These are phyloP conservation scores for Flaveria trinervia DNA, from an alignment of 129 eudicot species.

Conservation along the genomic window DNA sequence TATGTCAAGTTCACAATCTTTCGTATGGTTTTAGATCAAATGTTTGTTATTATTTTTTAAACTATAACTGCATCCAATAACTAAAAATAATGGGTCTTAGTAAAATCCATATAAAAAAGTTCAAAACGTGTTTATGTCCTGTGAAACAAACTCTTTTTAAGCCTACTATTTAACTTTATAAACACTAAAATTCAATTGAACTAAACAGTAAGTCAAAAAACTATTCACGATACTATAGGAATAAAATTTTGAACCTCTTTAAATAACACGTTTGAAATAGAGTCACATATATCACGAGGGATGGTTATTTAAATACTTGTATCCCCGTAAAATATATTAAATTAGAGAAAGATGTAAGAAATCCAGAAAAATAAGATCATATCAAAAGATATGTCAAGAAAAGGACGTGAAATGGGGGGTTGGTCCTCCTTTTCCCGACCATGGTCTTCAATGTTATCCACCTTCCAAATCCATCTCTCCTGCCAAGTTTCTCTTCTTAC, in stretches of 20 bases:
- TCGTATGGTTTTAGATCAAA: too few relatives aligned
- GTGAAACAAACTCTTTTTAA: too few relatives aligned
- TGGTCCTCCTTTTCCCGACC: conserved; percentile 43
- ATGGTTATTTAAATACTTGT: background rate
- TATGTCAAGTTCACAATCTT: too few relatives aligned
- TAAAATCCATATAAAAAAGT: too few relatives aligned
- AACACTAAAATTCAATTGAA: too few relatives aligned
- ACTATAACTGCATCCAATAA: too few relatives aligned
- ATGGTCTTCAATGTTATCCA: conserved; percentile 33
- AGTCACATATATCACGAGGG: background rate
- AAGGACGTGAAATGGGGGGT: conserved; percentile 34
- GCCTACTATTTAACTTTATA: too few relatives aligned
- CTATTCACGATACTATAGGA: too few relatives aligned
- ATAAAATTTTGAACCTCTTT: background rate
- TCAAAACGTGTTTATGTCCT: too few relatives aligned
- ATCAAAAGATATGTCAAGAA: conserved; percentile 28
- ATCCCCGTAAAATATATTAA: background rate
- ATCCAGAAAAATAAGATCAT: background rate
- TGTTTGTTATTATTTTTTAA: too few relatives aligned
- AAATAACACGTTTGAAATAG: background rate
- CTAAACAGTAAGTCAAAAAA: too few relatives aligned
- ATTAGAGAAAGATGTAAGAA: background rate
- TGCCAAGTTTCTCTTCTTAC: background rate
- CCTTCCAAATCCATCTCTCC: conserved; percentile 25
- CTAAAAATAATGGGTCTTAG: too few relatives aligned